These are phyloP conservation scores for Rubia balearica DNA, from an alignment of 305 asterid genomes.

Conservation along the genomic window DNA sequence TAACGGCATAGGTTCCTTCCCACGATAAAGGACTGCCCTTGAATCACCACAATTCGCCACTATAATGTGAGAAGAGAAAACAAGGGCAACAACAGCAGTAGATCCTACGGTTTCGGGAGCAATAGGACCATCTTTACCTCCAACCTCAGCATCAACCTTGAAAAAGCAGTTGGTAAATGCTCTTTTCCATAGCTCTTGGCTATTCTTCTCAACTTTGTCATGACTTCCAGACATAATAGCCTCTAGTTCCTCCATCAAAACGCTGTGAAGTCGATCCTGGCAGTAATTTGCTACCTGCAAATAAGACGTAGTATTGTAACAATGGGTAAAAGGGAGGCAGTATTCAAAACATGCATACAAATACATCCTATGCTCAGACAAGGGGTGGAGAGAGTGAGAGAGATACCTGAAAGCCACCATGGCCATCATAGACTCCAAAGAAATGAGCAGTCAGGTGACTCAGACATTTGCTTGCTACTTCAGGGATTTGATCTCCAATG, in stretches of 20 bases:
- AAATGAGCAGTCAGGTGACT: constrained; percentile 77
- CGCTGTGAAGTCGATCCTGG: constrained; percentile 61
- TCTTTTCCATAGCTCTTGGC: constrained; percentile 62
- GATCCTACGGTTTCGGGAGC: constrained; percentile 96
- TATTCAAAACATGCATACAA: neutral
- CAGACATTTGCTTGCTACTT: constrained; percentile 38
- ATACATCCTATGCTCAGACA: neutral
- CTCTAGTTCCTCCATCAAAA: constrained; percentile 62
- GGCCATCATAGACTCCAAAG: constrained; percentile 97
- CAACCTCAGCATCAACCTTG: constrained; percentile 77
- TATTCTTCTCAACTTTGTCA: constrained; percentile 24
- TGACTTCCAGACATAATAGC: constrained; percentile 24
- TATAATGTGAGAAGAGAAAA: constrained; percentile 87
- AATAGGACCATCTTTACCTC: constrained; percentile 47
- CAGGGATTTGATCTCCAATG: constrained; percentile 39
- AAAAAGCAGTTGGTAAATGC: constrained; percentile 62
- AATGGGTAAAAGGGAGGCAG: neutral
- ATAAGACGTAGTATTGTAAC: constrained; percentile 10
- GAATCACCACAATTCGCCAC: constrained; percentile 95
- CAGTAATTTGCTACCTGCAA: constrained; percentile 90
- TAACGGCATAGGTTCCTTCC: constrained; percentile 68
- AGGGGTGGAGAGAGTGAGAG: constrained; percentile 4
- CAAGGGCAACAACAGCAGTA: constrained; percentile 78
- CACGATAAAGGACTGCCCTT: constrained; percentile 90
- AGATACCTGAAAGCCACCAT: constrained; percentile 89